A percentile compares a stretch with the other conserved stretches of the same genome.
These are phyloP conservation scores for Penicillium sp. DNA, from an alignment of 2,329 filamentous ascomycete species.

Conservation along the genomic window DNA sequence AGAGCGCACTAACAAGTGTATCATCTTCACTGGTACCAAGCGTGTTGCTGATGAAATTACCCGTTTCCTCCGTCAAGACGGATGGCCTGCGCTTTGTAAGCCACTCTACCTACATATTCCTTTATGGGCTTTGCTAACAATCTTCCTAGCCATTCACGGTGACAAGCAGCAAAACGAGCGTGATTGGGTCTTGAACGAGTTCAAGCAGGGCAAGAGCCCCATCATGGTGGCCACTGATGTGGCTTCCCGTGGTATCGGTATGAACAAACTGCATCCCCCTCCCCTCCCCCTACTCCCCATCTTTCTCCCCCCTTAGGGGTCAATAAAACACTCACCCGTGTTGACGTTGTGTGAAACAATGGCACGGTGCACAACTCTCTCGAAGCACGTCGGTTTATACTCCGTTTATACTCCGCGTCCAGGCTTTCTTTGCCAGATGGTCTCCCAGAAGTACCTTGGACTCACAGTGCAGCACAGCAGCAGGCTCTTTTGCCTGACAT, in stretches of 20 bases:
- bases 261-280: slow-evolving; percentile 68
- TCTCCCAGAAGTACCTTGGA: slow-evolving; percentile 89
- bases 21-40: slow-evolving; percentile 86
- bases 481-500: slow-evolving; percentile 59
- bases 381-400: slow-evolving; percentile 85
- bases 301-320: slow-evolving; percentile 29
- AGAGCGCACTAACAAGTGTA: slow-evolving; percentile 88
- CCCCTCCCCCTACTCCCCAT: slow-evolving; percentile 33
- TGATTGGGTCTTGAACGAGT: slow-evolving; percentile 99
- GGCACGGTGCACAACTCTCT: slow-evolving; percentile 83
- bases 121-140: slow-evolving; percentile 39
- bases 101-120: slow-evolving; percentile 32
- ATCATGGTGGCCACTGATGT: slow-evolving; percentile 99
- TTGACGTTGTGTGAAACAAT: slow-evolving; percentile 61
- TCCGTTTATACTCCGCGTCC: slow-evolving; percentile 89
- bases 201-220: slow-evolving; percentile 98
- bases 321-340: slow-evolving; percentile 45
- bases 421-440: slow-evolving; percentile 74
- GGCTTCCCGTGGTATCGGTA: slow-evolving; percentile 99
- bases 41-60: slow-evolving; percentile 98
- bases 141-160: slow-evolving; percentile 79
- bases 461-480: slow-evolving; percentile 70
- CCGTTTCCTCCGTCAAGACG: slow-evolving; percentile 93
- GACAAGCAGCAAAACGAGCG: slow-evolving; percentile 99
- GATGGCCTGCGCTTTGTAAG: slow-evolving; percentile 95